These are phyloP conservation scores for Dissophora ornata DNA, from an alignment of 192 early-diverging fungal genomes.

Conservation along the genomic window DNA sequence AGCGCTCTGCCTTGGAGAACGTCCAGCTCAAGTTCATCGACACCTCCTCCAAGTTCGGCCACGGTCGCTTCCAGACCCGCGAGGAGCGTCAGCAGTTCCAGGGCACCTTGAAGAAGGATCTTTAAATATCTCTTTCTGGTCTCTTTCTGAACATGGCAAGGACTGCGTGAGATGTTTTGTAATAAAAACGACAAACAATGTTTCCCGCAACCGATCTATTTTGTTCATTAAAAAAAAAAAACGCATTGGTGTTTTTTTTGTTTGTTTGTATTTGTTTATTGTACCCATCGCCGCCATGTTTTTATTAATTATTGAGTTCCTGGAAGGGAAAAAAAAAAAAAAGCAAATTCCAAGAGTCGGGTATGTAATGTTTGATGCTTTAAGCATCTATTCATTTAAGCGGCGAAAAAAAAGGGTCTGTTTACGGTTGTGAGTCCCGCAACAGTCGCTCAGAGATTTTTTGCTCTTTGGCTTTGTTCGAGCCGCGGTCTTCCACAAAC, in stretches of 20 bases:
- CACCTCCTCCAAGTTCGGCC: constrained; percentile 98
- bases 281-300: too few species aligned
- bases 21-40: constrained; percentile 99
- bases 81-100: constrained; percentile 95
- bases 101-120: constrained; percentile 92
- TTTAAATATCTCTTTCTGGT: constrained; percentile 52
- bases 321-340: too few species aligned
- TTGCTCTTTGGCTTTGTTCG: constrained; percentile 18
- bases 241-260: neutral
- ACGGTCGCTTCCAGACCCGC: constrained; percentile 99
- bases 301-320: too few species aligned
- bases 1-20: constrained; percentile 95
- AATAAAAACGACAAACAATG: constrained; percentile 10
- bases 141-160: constrained; percentile 21
- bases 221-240: neutral
- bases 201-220: neutral
- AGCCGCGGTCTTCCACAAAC: constrained; percentile 29
- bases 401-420: too few species aligned
- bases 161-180: constrained; percentile 31
- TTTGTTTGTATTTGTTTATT: too few species aligned
- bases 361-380: too few species aligned
- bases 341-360: too few species aligned
- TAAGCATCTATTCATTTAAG: too few species aligned
- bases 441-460: constrained; percentile 14
- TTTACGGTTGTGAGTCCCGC: too few species aligned